Evolutionary conservation across 169 alveolate species (phyloP).

Genomic region (Ichthyophthirius multifiliis): DNA sequence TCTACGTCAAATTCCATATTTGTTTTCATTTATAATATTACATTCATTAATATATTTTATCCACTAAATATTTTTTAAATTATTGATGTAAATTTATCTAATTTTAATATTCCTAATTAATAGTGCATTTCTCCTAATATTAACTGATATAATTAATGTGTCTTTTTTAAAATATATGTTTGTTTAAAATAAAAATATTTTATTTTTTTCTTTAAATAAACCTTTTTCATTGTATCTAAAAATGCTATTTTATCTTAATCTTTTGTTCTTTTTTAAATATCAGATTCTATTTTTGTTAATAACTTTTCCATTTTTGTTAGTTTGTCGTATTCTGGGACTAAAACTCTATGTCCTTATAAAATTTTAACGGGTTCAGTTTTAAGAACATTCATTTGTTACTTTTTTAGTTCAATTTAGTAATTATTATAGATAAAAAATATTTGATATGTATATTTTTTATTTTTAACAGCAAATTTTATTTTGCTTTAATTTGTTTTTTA

Average conservation of each 20-base stretch:
- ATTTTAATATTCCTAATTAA: neutral
- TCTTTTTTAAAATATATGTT: neutral
- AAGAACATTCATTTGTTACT: too few relatives aligned
- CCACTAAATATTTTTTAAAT: conserved; percentile 17
- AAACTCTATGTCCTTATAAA: neutral
- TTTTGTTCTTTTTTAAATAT: neutral
- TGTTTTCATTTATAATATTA: conserved; percentile 23
- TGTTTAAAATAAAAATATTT: neutral
- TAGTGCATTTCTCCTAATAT: neutral
- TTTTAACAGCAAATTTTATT: too few relatives aligned
- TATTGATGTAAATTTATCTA: neutral
- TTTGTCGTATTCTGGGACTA: conserved; percentile 1
- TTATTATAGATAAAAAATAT: too few relatives aligned
- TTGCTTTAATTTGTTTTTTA: too few relatives aligned
- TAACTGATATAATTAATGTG: neutral
- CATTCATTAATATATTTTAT: conserved; percentile 22
- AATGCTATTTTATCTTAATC: neutral
- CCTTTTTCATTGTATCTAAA: conserved; percentile 3
- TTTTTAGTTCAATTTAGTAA: too few relatives aligned
- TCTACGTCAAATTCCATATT: conserved; percentile 27
- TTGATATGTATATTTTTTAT: too few relatives aligned
- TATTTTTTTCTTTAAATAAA: neutral
- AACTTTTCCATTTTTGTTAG: neutral
- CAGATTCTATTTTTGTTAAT: neutral
- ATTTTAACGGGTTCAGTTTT: neutral